Evolutionary conservation across 495 filamentous ascomycete species (phyloP).

Genomic region (Cercophora scortea): DNA sequence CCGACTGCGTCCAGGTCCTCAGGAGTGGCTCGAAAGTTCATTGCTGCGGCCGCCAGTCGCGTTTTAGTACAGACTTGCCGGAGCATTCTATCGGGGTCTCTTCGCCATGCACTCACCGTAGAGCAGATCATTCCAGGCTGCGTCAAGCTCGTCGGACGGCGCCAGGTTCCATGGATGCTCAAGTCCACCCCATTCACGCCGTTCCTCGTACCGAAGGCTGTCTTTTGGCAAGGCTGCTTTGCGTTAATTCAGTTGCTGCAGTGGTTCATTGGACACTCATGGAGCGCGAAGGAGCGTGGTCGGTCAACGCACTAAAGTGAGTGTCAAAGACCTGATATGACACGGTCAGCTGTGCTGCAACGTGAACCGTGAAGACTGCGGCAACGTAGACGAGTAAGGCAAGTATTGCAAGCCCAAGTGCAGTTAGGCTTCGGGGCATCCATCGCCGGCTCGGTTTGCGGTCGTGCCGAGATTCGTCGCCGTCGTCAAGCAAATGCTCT

Average conservation of each 20-base stretch:
- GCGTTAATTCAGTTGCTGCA: background rate
- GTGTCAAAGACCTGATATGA: background rate
- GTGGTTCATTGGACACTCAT: background rate
- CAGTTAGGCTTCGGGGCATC: background rate
- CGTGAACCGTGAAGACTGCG: background rate
- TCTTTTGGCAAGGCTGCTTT: background rate
- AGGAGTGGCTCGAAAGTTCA: conserved; percentile 21
- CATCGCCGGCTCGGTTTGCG: background rate
- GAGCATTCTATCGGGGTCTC: background rate
- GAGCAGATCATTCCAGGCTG: conserved; percentile 22
- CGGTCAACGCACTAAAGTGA: background rate
- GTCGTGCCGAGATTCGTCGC: background rate
- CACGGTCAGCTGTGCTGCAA: background rate
- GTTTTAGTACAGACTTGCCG: background rate
- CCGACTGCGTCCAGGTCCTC: conserved; percentile 14
- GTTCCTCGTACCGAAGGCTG: conserved; percentile 8
- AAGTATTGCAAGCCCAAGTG: background rate
- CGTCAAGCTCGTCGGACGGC: conserved; percentile 18
- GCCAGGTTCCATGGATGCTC: conserved; percentile 15
- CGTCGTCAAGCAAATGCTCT: no score
- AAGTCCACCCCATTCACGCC: conserved; percentile 12
- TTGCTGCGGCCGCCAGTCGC: background rate
- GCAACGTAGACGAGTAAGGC: background rate
- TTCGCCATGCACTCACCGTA: conserved; percentile 7
- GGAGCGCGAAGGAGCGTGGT: background rate